A percentile compares a stretch with the other conserved stretches of the same genome.
These are phyloP conservation scores for Lentinula sp. DNA, from an alignment of 768 basidiomycete species.

Conservation along the genomic window DNA sequence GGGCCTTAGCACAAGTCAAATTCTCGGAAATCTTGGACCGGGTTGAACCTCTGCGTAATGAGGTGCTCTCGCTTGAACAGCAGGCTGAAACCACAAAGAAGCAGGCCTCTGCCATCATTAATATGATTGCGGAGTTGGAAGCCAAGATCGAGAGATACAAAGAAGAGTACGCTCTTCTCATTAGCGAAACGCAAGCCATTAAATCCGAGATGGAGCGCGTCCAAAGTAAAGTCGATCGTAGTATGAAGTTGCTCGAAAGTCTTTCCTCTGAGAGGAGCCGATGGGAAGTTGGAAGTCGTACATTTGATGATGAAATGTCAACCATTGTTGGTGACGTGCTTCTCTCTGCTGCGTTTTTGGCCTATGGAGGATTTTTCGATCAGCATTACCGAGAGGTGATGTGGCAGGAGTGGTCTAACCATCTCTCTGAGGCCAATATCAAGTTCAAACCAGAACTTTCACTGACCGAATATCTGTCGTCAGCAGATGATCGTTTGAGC, in stretches of 20 bases:
- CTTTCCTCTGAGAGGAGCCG: constrained; percentile 90
- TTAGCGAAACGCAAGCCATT: constrained; percentile 96
- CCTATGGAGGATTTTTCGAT: constrained; percentile 98
- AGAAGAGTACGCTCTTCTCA: constrained; percentile 93
- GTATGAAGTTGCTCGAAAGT: constrained; percentile 91
- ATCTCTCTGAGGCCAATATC: constrained; percentile 84
- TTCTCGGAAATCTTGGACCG: constrained; percentile 97
- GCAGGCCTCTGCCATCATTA: constrained; percentile 83
- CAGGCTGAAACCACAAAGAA: constrained; percentile 95
- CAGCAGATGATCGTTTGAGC: constrained; percentile 89
- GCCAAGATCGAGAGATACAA: constrained; percentile 91
- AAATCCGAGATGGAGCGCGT: constrained; percentile 98
- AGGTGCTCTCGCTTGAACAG: constrained; percentile 87
- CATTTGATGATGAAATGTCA: constrained; percentile 97
- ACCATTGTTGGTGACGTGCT: constrained; percentile 97
- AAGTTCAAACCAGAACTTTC: constrained; percentile 91
- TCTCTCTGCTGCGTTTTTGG: constrained; percentile 92
- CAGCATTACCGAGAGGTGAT: constrained; percentile 96
- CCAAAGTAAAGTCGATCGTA: constrained; percentile 93
- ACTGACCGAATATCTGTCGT: constrained; percentile 92
- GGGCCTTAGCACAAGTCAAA: constrained; percentile 94
- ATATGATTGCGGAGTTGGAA: constrained; percentile 90
- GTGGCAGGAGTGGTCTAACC: constrained; percentile 94
- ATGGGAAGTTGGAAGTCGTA: constrained; percentile 92
- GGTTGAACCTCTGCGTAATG: constrained; percentile 93